Percentiles rank a stretch among this genome's conserved stretches.
Evolutionary conservation across 2,329 filamentous ascomycete species (phyloP).

Genomic region (Xylaria sp.): DNA sequence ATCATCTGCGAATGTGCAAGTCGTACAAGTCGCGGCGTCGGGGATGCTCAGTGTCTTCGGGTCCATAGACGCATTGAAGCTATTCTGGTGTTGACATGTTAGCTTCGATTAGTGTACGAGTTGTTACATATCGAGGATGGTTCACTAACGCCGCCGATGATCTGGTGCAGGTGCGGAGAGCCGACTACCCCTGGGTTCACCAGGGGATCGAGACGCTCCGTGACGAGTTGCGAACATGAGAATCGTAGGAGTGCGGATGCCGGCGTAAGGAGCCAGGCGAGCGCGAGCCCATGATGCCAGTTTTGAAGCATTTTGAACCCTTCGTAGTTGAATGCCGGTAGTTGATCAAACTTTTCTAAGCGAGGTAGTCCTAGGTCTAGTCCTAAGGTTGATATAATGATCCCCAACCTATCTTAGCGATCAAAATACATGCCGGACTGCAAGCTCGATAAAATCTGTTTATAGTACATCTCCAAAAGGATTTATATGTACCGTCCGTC

Average conservation of each 20-base stretch:
- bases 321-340: neutral
- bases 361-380: neutral
- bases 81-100: slow-evolving; percentile 37
- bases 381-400: neutral
- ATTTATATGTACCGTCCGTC: slow-evolving; percentile 1
- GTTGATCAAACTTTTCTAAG: neutral
- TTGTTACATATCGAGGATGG: neutral
- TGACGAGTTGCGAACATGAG: slow-evolving; percentile 43
- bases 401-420: neutral
- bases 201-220: slow-evolving; percentile 41
- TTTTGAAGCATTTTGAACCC: slow-evolving; percentile 15
- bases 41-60: slow-evolving; percentile 43
- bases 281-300: slow-evolving; percentile 20
- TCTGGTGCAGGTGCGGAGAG: slow-evolving; percentile 44
- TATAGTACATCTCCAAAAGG: neutral
- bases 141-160: slow-evolving; percentile 43
- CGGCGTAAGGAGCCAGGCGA: slow-evolving; percentile 2
- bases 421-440: neutral
- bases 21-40: slow-evolving; percentile 52
- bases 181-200: slow-evolving; percentile 42
- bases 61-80: slow-evolving; percentile 48
- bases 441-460: neutral
- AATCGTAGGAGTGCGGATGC: slow-evolving; percentile 37
- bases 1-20: slow-evolving; percentile 54
- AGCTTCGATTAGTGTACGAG: neutral